These are phyloP conservation scores for Detonula confervacea DNA, from an alignment of 352 stramenopile genomes.

Conservation along the genomic window DNA sequence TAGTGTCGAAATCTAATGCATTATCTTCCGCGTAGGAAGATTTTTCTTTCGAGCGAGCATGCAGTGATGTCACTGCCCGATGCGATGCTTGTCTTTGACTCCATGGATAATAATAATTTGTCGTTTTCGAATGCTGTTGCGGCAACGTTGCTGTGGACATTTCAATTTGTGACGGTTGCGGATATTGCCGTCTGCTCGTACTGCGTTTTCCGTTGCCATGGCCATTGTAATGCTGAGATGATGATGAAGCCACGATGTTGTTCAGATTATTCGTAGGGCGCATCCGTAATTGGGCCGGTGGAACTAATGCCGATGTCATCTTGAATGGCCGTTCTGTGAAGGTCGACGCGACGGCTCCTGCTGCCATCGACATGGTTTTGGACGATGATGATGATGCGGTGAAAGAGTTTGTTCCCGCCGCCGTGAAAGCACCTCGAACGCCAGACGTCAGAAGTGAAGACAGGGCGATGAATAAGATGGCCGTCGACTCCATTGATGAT, in stretches of 20 bases:
- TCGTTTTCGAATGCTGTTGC: background rate
- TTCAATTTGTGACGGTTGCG: background rate
- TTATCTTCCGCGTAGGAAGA: conserved; percentile 4
- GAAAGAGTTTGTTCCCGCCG: too few relatives aligned
- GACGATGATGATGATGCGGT: too few relatives aligned
- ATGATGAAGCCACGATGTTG: background rate
- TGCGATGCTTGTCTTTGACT: background rate
- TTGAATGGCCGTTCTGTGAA: conserved; percentile 5
- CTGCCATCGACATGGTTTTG: too few relatives aligned
- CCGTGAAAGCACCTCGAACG: background rate
- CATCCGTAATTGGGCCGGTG: conserved; percentile 13
- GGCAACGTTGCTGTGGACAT: background rate
- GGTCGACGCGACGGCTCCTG: too few relatives aligned
- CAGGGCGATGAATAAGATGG: background rate
- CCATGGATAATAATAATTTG: conserved; percentile 8
- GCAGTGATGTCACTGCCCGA: background rate
- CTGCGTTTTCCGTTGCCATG: background rate
- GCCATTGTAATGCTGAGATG: background rate
- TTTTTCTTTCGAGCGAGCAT: conserved; percentile 16
- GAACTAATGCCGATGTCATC: conserved; percentile 21
- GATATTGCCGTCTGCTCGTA: too few relatives aligned
- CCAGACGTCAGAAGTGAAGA: background rate
- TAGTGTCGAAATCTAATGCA: background rate
- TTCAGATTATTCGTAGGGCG: background rate
- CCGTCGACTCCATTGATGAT: background rate